Evolutionary conservation across 208 protist genomes (phyloP).

Genomic region (Porcisia deanei): DNA sequence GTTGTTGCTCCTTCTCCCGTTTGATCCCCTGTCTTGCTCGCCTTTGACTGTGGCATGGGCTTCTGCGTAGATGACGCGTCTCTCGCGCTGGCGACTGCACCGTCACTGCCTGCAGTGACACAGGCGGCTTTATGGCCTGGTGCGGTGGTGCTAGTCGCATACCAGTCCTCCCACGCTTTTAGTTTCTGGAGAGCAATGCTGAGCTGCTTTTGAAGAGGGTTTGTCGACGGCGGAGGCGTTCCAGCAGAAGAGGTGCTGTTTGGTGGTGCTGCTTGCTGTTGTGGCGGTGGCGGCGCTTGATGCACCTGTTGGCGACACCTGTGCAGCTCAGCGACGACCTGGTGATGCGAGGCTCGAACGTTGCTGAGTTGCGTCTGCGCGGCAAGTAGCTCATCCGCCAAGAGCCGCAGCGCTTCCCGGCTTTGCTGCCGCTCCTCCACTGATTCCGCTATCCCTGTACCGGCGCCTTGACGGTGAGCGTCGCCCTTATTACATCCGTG

Average conservation of each 20-base stretch:
- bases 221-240: background rate
- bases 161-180: constrained; percentile 71
- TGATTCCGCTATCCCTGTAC: constrained; percentile 1
- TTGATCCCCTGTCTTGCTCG: background rate
- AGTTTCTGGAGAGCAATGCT: constrained; percentile 41
- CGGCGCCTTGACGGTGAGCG: background rate
- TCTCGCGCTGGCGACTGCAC: background rate
- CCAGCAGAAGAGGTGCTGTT: background rate
- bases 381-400: constrained; percentile 22
- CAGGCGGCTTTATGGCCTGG: background rate
- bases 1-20: background rate
- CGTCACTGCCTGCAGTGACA: background rate
- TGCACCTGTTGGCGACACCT: background rate
- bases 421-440: constrained; percentile 15
- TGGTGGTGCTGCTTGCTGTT: constrained; percentile 10
- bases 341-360: constrained; percentile 23
- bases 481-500: background rate
- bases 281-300: background rate
- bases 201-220: constrained; percentile 33
- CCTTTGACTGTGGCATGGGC: background rate
- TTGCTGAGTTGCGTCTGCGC: constrained; percentile 31
- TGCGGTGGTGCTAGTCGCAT: constrained; percentile 15
- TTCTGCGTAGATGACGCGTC: background rate
- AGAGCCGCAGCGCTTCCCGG: constrained; percentile 19
- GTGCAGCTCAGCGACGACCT: constrained; percentile 20